Evolutionary conservation across 208 protist genomes (phyloP), one percentile per base, ranked within the genome.

Genomic region (Trypanosoma brucei): DNA sequence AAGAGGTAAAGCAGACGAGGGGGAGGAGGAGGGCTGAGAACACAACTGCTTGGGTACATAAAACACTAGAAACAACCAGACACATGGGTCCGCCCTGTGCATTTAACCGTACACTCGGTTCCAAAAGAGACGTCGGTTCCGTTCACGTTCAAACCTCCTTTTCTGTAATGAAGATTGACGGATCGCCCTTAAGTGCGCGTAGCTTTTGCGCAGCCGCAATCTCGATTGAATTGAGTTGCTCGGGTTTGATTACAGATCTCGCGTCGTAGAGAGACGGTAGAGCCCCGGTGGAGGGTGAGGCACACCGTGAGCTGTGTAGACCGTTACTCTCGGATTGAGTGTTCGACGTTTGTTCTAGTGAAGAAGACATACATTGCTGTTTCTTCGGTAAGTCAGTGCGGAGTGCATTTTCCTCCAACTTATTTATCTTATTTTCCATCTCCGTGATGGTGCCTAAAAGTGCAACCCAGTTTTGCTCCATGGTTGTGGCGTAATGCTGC

Each of bases 401-500:
- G 3, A 88, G 45, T 5, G 63, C 70, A 11, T 81, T 79, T 37
- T 90, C 84, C 57, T 83, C 72, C n/a, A 88, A 63, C n/a, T 42
- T 62, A 35, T 57, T 72, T 14, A 95, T 57, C 55, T 65, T 66
- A 33, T 67, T 71, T 73, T 91, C 80, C 42, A 95, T 76, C 13
- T 76, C 71, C 13, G 80, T 76, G n/a, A 68, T 86, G 50, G 62
- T 73, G 57, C 91, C 59, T 48, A 91, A 70, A 2, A 79, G 76
- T 6, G 72, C 70, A 14, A 84, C 76, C 89, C 89, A 95, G 71
- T 92, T 91, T 4, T 70, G 22, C 60, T 95, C 84, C 84, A 91
- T 88, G 39, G 65, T 83, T 3, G 63, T 70, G 4, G 86, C 86
- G 60, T 88, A 81, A 13, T 73, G 76, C 52, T 87, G 77, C 55